These are phyloP conservation scores for Globisporangium acanthophoron DNA, from an alignment of 352 stramenopile species.

Conservation along the genomic window DNA sequence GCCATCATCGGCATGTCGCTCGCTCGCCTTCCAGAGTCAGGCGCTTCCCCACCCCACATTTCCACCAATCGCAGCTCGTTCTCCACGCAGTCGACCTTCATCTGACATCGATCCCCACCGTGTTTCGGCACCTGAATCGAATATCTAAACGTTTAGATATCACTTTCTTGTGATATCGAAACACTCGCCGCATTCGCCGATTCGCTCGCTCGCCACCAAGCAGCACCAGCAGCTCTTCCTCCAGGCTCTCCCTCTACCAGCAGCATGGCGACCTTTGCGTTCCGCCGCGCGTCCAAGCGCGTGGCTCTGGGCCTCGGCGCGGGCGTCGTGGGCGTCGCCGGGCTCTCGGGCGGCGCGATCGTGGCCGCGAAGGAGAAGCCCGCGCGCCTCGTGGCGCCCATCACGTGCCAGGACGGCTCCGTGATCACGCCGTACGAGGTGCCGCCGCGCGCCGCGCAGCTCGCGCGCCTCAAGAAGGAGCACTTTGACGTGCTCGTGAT, in stretches of 20 bases:
- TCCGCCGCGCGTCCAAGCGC: slow-evolving; percentile 48
- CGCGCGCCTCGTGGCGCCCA: slow-evolving; percentile 60
- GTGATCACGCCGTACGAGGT: slow-evolving; percentile 83
- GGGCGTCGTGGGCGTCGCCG: slow-evolving; percentile 35
- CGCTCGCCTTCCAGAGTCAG: too few species aligned
- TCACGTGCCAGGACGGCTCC: slow-evolving; percentile 80
- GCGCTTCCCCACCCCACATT: too few species aligned
- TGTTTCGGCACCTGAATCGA: too few species aligned
- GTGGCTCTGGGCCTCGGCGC: slow-evolving; percentile 47
- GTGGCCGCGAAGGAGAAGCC: slow-evolving; percentile 70
- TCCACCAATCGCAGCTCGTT: too few species aligned
- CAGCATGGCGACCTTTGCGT: slow-evolving; percentile 48
- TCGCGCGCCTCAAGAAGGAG: slow-evolving; percentile 83
- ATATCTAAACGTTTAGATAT: background rate
- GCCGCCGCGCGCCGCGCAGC: slow-evolving; percentile 56
- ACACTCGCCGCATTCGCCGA: slow-evolving; percentile 24
- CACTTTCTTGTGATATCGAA: background rate
- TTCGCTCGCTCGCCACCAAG: slow-evolving; percentile 20
- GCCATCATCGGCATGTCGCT: too few species aligned
- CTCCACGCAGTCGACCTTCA: too few species aligned
- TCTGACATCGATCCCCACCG: too few species aligned
- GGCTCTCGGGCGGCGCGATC: slow-evolving; percentile 53
- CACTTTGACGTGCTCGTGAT: slow-evolving; percentile 94
- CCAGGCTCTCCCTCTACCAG: slow-evolving; percentile 8
- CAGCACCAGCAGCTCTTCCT: background rate